phyloP scores from a whole-genome alignment of 108 stramenopile species.

The Schizochytrium sp. region DNA sequence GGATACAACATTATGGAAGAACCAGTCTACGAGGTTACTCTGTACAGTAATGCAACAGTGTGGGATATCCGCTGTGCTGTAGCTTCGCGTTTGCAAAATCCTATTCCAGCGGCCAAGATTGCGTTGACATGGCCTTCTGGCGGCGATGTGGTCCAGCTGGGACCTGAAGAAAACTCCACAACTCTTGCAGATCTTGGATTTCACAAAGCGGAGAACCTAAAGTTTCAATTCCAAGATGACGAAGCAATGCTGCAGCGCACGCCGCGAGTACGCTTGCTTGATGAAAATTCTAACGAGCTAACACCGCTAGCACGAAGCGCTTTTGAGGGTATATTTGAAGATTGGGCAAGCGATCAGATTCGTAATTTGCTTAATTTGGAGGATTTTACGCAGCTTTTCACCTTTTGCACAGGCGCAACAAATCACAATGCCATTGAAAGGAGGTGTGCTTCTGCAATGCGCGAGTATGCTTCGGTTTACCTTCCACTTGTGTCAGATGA shows the following conservation, averaged over 20 bases:
- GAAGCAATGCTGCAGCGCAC: background rate
- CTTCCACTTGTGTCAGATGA: too few species aligned
- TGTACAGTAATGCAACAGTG: slow-evolving; percentile 29
- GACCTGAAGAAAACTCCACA: slow-evolving; percentile 1
- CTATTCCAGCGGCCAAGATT: background rate
- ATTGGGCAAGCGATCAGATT: slow-evolving; percentile 27
- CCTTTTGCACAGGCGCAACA: slow-evolving; percentile 49
- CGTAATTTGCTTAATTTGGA: slow-evolving; percentile 3
- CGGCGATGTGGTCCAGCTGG: background rate
- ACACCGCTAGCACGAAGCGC: slow-evolving; percentile 21
- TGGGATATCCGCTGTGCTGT: slow-evolving; percentile 53
- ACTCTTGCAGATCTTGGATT: slow-evolving; percentile 54
- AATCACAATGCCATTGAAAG: background rate
- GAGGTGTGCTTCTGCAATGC: background rate
- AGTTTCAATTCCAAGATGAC: background rate
- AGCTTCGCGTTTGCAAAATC: background rate
- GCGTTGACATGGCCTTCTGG: slow-evolving; percentile 4
- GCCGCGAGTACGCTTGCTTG: slow-evolving; percentile 15
- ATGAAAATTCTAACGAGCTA: background rate
- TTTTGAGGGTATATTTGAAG: background rate
- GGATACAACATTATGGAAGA: background rate
- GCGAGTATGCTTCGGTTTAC: background rate
- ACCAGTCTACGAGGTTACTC: background rate
- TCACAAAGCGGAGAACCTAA: background rate
- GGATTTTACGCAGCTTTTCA: slow-evolving; percentile 36